Conservation (phyloP, 257 asterid species). For the Schizonepeta tenuifolia region DNA sequence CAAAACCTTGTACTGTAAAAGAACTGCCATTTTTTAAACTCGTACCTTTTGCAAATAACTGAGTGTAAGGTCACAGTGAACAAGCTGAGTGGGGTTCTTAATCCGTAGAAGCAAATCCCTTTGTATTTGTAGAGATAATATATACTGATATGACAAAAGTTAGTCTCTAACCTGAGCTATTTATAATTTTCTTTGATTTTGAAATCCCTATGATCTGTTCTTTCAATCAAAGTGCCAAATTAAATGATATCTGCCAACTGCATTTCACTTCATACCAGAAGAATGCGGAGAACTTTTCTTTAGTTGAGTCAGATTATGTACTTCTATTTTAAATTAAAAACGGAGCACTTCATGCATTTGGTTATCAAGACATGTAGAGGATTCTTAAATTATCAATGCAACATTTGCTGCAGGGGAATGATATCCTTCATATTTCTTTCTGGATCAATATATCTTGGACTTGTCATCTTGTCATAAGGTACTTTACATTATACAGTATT, state of each 20-base stretch:
- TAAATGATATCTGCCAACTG: background rate
- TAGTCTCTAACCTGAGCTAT: background rate
- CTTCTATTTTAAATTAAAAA: background rate
- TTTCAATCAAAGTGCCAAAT: background rate
- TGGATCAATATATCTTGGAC: conserved; percentile 87
- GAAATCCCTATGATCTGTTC: background rate
- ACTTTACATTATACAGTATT: conserved; percentile 20
- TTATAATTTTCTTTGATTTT: background rate
- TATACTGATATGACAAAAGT: background rate
- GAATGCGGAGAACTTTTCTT: too few species aligned
- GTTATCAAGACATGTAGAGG: background rate
- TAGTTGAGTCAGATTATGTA: too few species aligned
- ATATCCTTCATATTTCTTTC: conserved; percentile 81
- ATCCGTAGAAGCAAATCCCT: background rate
- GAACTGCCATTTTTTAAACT: background rate
- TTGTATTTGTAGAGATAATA: background rate
- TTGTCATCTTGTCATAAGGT: conserved; percentile 92
- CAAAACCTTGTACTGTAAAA: background rate
- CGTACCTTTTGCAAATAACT: background rate
- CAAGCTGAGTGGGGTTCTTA: background rate
- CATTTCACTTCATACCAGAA: background rate
- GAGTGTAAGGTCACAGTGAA: background rate
- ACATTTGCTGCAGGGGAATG: conserved; percentile 72
- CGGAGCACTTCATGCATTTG: background rate
- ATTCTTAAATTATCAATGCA: background rate